Percentiles rank a stretch among this genome's conserved stretches.
phyloP scores from a whole-genome alignment of 108 stramenopile genomes.

The Cyclotella cryptica region DNA sequence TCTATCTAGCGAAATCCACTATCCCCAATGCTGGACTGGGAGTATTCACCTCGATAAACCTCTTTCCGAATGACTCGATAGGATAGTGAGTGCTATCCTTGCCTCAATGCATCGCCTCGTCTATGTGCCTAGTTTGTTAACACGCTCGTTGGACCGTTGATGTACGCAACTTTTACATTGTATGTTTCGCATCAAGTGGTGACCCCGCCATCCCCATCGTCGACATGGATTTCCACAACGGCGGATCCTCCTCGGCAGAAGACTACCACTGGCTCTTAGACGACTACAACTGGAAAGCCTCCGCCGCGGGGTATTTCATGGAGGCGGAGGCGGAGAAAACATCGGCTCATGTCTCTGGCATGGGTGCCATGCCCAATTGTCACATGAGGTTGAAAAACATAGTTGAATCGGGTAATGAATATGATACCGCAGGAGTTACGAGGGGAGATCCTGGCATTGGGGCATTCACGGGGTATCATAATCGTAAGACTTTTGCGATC shows the following conservation, averaged over 20 bases:
- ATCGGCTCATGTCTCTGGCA: slow-evolving; percentile 14
- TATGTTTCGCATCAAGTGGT: slow-evolving; percentile 12
- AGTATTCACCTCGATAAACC: slow-evolving; percentile 56
- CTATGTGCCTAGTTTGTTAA: neutral
- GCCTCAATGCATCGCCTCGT: too few species aligned
- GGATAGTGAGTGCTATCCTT: slow-evolving; percentile 15
- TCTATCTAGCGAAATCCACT: slow-evolving; percentile 73
- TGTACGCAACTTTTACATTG: too few species aligned
- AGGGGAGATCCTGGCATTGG: slow-evolving; percentile 65
- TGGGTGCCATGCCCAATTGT: slow-evolving; percentile 33
- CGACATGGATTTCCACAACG: slow-evolving; percentile 61
- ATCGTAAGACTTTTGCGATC: slow-evolving; percentile 30
- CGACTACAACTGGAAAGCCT: slow-evolving; percentile 64
- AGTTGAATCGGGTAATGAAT: neutral
- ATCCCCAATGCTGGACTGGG: slow-evolving; percentile 78
- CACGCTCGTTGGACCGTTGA: too few species aligned
- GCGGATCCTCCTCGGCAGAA: neutral
- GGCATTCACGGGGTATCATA: slow-evolving; percentile 72
- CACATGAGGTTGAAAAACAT: slow-evolving; percentile 44
- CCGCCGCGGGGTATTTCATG: slow-evolving; percentile 8
- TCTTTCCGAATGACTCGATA: slow-evolving; percentile 41
- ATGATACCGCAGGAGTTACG: slow-evolving; percentile 31
- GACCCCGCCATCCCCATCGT: slow-evolving; percentile 63
- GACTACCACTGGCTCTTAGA: slow-evolving; percentile 49
- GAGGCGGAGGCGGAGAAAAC: slow-evolving; percentile 32